These are phyloP conservation scores for Colletotrichum liriopes DNA, from an alignment of 2,329 filamentous ascomycete species.

Conservation along the genomic window DNA sequence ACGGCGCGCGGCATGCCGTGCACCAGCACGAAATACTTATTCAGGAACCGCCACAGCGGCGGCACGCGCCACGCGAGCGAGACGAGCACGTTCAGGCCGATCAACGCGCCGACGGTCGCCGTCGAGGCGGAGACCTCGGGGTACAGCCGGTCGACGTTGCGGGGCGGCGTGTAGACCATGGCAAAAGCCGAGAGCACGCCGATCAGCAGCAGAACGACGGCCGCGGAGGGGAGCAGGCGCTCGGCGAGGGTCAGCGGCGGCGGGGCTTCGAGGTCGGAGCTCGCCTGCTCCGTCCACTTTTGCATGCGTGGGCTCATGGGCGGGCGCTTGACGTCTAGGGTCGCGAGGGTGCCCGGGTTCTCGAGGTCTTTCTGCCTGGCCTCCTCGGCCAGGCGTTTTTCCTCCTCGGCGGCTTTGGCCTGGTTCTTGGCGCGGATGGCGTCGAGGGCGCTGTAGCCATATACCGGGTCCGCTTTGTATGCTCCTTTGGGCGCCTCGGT, in stretches of 20 bases:
- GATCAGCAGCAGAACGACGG: constrained; percentile 63
- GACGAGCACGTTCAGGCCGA: constrained; percentile 72
- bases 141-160: constrained; percentile 65
- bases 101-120: constrained; percentile 75
- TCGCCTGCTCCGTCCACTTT: constrained; percentile 62
- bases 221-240: constrained; percentile 70
- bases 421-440: constrained; percentile 69
- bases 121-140: constrained; percentile 74
- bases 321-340: constrained; percentile 55
- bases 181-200: constrained; percentile 61
- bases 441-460: constrained; percentile 72
- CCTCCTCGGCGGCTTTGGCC: constrained; percentile 64
- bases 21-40: constrained; percentile 77
- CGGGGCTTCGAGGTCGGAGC: constrained; percentile 65
- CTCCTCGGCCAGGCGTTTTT: constrained; percentile 59
- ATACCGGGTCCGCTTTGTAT: constrained; percentile 64
- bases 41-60: constrained; percentile 76
- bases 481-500: constrained; percentile 42
- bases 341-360: constrained; percentile 59
- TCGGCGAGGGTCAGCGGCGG: constrained; percentile 68
- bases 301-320: constrained; percentile 59
- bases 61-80: constrained; percentile 75
- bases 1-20: constrained; percentile 76
- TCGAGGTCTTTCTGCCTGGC: constrained; percentile 49
- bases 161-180: constrained; percentile 59